Percentiles rank a stretch among this genome's conserved stretches.
Evolutionary conservation across 352 stramenopile genomes (phyloP).

Genomic region (Pythium aquatile): DNA sequence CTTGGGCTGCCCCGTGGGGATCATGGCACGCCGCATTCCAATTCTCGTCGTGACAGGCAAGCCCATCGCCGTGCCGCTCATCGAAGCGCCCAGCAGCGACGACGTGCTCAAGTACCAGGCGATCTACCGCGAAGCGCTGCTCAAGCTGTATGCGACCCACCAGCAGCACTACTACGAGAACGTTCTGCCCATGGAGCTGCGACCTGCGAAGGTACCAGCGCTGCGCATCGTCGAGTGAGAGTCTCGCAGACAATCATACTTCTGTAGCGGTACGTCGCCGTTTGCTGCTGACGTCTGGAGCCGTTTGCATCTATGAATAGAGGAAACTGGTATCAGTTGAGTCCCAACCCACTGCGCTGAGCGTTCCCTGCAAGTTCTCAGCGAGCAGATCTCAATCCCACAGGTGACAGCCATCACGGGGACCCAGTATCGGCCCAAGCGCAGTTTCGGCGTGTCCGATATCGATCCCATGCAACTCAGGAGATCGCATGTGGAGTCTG

Average conservation of each 20-base stretch:
- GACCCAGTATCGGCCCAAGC: neutral
- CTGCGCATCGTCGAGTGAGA: slow-evolving; percentile 37
- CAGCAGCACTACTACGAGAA: slow-evolving; percentile 40
- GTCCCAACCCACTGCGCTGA: neutral
- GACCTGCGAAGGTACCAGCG: slow-evolving; percentile 21
- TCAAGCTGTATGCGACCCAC: slow-evolving; percentile 54
- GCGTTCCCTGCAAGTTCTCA: neutral
- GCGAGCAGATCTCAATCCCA: neutral
- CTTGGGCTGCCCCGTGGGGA: slow-evolving; percentile 30
- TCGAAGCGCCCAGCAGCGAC: slow-evolving; percentile 34
- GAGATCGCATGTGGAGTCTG: neutral
- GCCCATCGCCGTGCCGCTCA: slow-evolving; percentile 42
- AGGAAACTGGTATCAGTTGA: neutral
- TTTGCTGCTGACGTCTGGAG: neutral
- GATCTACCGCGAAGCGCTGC: slow-evolving; percentile 40
- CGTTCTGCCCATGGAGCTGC: slow-evolving; percentile 33
- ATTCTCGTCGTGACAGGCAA: slow-evolving; percentile 42
- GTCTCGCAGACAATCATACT: neutral
- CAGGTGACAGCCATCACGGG: neutral
- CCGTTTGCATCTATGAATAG: neutral
- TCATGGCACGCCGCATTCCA: slow-evolving; percentile 36
- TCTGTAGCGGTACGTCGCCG: neutral
- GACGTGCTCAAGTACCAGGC: slow-evolving; percentile 49
- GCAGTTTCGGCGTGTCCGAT: neutral
- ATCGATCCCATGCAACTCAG: neutral